Base-by-base conservation (phyloP, 257 asterid species). In the Nicotiana noctiflora region DNA sequence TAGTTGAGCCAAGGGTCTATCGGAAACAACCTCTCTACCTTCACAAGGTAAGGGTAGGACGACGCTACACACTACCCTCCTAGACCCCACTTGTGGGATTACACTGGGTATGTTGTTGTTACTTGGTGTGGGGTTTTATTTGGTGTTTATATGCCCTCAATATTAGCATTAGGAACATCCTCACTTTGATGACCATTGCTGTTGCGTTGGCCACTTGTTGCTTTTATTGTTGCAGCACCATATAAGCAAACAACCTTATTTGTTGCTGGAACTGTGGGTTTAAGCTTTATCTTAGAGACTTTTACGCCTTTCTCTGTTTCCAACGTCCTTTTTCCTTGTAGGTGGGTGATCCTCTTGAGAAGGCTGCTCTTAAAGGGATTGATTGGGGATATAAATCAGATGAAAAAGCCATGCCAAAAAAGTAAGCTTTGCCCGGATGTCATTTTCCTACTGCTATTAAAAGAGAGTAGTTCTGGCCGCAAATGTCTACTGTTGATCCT, bases 261-360 rank as follows among this genome's bases (percentile, higher is more conserved):
- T 17, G 25, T 8, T 65, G 75, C 51, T 65, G 19, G 55, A 77
- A 37, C 34, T 80, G 78, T 37, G n/a, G 25, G 25, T 65, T 65
- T 31, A 65, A 53, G 65, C 34, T 57, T 63, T 79, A 32, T 46
- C 81, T 40, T 61, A 70, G 37, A 52, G 76, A 52, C 5, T 79
- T 63, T 67, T 19, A 15, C 60, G 57, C 37, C 13, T 59, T 56
- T 60, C 79, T 79, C 77, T 32, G 37, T 74, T 79, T 63, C 32
- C 56, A 29, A 32, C 81, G 18, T 46, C 70, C 68, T 87, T 51
- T 80, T 81, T 87, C 51, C 76, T 75, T 87, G 82, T 88, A 95
- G 99, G 99, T 95, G 81, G 99, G 99, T n/a, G 99, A 95, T 89
- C 99, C 99, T 82, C 98, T 95, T 86, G 99, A 95, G 88, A 93